These are phyloP conservation scores for Schrenkiella parvula DNA, from an alignment of 345 rosid genomes.

Conservation along the genomic window DNA sequence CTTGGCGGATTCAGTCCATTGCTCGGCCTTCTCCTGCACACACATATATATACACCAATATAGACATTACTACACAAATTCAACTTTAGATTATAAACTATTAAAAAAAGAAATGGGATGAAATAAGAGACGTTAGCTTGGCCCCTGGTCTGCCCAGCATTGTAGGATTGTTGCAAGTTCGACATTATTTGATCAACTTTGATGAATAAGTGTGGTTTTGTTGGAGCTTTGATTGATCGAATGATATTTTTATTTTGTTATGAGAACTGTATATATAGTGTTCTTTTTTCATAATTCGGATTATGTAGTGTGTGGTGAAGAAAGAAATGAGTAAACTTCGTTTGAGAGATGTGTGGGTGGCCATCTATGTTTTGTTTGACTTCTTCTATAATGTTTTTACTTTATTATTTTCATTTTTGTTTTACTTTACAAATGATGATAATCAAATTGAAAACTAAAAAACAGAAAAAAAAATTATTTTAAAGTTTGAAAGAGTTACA, in stretches of 20 bases:
- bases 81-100: not conserved
- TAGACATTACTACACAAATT: not conserved
- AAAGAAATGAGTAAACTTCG: conserved; percentile 6
- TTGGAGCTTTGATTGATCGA: not conserved
- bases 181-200: conserved; percentile 18
- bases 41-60: not conserved
- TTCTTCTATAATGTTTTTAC: not conserved
- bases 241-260: not conserved
- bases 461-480: not conserved
- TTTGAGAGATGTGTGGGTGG: conserved; percentile 7
- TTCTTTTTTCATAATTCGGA: not conserved
- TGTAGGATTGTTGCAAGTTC: conserved; percentile 30
- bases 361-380: conserved; percentile 21
- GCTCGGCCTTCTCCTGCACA: conserved; percentile 27
- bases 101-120: not conserved
- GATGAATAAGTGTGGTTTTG: not conserved
- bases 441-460: not conserved
- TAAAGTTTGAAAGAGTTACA: too few relatives aligned
- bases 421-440: not conserved
- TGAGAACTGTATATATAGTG: conserved; percentile 2
- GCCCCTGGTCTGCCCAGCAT: conserved; percentile 33
- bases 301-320: conserved; percentile 5
- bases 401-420: not conserved
- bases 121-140: conserved; percentile 20
- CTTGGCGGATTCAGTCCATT: conserved; percentile 31